These are phyloP conservation scores for Tolypocladium endophyticum DNA, from an alignment of 2,329 filamentous ascomycete genomes.

Conservation along the genomic window DNA sequence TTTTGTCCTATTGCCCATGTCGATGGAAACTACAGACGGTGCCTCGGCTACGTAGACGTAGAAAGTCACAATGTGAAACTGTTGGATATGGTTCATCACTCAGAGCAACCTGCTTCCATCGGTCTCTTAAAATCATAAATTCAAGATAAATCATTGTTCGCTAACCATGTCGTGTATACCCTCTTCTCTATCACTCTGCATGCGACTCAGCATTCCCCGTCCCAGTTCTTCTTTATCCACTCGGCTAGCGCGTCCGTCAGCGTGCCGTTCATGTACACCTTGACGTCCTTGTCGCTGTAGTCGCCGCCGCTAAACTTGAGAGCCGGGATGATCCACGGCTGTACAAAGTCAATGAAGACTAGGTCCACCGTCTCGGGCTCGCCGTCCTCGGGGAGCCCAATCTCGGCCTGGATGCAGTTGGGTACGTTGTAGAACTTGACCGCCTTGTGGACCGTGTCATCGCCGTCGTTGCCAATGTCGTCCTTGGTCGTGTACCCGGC, in stretches of 20 bases:
- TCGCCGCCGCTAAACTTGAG: slow-evolving; percentile 50
- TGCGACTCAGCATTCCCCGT: slow-evolving; percentile 27
- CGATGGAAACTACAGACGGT: too few relatives aligned
- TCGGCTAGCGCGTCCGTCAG: slow-evolving; percentile 44
- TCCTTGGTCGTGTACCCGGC: slow-evolving; percentile 82
- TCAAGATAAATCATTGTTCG: not conserved
- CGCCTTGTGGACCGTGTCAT: slow-evolving; percentile 74
- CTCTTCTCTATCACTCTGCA: not conserved
- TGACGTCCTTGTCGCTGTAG: slow-evolving; percentile 36
- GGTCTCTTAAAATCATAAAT: too few relatives aligned
- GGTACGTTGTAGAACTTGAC: slow-evolving; percentile 70
- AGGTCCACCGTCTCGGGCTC: slow-evolving; percentile 70
- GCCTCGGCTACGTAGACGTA: too few relatives aligned
- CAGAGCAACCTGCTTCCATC: too few relatives aligned
- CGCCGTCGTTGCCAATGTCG: slow-evolving; percentile 72
- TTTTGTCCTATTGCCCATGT: too few relatives aligned
- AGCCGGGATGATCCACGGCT: slow-evolving; percentile 69
- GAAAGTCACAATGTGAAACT: too few relatives aligned
- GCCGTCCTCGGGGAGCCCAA: slow-evolving; percentile 46
- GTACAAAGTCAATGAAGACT: slow-evolving; percentile 84
- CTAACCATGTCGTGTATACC: not conserved
- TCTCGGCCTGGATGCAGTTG: slow-evolving; percentile 67
- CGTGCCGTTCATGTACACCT: slow-evolving; percentile 40
- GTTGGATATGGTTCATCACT: not conserved
- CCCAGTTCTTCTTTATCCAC: slow-evolving; percentile 53